A percentile compares a stretch with the other conserved stretches of the same genome.
Conservation (phyloP, 2,329 filamentous ascomycete genomes). For the Claviceps lovelessii region DNA sequence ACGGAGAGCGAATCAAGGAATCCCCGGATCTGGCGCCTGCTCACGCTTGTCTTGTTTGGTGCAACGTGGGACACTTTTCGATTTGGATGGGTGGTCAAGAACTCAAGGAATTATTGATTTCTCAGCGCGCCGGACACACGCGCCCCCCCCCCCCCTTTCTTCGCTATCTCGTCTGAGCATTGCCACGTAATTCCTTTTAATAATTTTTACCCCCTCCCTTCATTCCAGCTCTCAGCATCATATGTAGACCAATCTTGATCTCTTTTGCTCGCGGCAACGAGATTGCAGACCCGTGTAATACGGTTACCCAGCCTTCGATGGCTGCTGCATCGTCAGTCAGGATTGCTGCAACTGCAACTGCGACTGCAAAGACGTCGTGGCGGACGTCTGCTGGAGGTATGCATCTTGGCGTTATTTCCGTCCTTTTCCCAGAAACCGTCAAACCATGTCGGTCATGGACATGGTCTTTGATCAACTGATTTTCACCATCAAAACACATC, state of each 20-base stretch:
- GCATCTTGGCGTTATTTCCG: not conserved
- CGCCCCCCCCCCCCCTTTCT: no score
- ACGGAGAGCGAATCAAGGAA: not conserved
- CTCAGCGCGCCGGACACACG: not conserved
- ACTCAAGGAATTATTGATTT: no score
- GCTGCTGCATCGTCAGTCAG: conserved; percentile 8
- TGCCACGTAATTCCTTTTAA: not conserved
- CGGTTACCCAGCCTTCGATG: conserved; percentile 5
- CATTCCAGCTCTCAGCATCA: not conserved
- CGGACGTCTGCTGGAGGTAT: conserved; percentile 7
- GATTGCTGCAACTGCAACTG: conserved; percentile 7
- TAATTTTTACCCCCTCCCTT: not conserved
- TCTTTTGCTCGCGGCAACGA: not conserved
- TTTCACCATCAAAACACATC: not conserved
- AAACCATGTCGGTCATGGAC: not conserved
- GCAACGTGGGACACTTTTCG: not conserved
- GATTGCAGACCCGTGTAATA: not conserved
- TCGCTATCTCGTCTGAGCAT: not conserved
- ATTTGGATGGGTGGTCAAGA: not conserved
- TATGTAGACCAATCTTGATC: not conserved
- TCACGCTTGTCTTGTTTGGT: not conserved
- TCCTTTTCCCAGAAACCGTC: not conserved
- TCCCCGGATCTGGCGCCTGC: not conserved
- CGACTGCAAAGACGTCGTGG: conserved; percentile 8
- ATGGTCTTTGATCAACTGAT: not conserved